A percentile compares a stretch with the other conserved stretches of the same genome.
phyloP scores from a whole-genome alignment of 148 eudicot genomes.

The Dysphania ambrosioides region DNA sequence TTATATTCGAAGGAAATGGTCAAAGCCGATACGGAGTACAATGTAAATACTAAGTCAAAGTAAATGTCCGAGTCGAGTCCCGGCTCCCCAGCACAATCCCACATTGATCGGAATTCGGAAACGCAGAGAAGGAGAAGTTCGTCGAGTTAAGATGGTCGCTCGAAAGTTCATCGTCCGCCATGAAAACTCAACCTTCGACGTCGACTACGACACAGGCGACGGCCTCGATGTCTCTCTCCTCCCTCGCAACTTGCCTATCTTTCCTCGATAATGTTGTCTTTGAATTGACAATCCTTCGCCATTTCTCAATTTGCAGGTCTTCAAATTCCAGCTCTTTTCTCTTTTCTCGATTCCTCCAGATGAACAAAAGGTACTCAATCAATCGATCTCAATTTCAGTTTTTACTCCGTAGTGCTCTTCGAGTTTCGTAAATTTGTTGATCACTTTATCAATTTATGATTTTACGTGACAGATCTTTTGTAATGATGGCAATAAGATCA shows the following conservation, averaged over 20 bases:
- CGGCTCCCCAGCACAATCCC: no score
- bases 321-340: constrained; percentile 87
- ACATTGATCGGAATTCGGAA: no score
- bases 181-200: constrained; percentile 58
- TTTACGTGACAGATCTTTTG: constrained; percentile 43
- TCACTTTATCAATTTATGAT: background rate
- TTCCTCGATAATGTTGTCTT: background rate
- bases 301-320: constrained; percentile 47
- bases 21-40: no score
- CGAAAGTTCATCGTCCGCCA: constrained; percentile 59
- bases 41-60: no score
- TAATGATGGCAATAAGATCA: constrained; percentile 43
- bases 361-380: constrained; percentile 72
- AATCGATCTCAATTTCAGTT: background rate
- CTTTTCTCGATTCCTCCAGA: constrained; percentile 87
- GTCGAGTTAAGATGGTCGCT: constrained; percentile 53
- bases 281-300: background rate
- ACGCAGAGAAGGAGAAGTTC: no score
- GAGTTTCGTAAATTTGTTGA: background rate
- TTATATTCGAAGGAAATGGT: no score
- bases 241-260: background rate
- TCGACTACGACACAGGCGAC: constrained; percentile 87
- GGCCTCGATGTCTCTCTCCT: constrained; percentile 62
- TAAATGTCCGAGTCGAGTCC: no score
- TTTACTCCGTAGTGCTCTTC: background rate